These are phyloP conservation scores for Chernovozyma sophiae-reginae DNA, from an alignment of 1,139 yeast species.

Conservation along the genomic window DNA sequence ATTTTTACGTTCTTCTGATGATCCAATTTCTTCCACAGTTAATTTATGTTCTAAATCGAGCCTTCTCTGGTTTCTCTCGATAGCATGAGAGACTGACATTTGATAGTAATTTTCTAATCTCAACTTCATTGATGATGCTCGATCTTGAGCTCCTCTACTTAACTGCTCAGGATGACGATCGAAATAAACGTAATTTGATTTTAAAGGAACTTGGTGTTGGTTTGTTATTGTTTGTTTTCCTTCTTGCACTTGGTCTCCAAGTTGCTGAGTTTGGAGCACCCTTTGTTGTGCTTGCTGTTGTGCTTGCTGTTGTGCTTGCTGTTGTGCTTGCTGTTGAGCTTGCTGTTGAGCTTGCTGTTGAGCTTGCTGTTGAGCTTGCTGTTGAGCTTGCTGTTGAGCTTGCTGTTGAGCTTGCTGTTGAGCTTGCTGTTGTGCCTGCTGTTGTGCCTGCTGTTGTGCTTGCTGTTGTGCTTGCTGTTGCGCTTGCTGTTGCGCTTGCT, in stretches of 20 bases:
- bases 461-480: constrained; percentile 14
- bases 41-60: constrained; percentile 67
- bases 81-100: constrained; percentile 74
- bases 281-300: constrained; percentile 4
- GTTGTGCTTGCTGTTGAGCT: constrained; percentile 13
- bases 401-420: constrained; percentile 11
- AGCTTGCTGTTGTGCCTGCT: constrained; percentile 9
- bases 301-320: constrained; percentile 7
- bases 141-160: constrained; percentile 64
- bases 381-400: constrained; percentile 7
- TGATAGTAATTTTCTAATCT: constrained; percentile 72
- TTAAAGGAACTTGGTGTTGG: constrained; percentile 4
- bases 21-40: constrained; percentile 54
- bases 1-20: constrained; percentile 68
- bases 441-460: constrained; percentile 7
- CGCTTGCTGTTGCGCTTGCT: constrained; percentile 20
- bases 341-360: constrained; percentile 16
- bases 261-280: constrained; percentile 4
- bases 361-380: constrained; percentile 13
- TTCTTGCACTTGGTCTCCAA: constrained; percentile 14
- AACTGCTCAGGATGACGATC: constrained; percentile 82
- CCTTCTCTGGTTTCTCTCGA: constrained; percentile 76
- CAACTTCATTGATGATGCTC: constrained; percentile 68
- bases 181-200: constrained; percentile 58
- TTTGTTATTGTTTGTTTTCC: constrained; percentile 9